Conservation (phyloP, 2,329 filamentous ascomycete genomes). For the Diaporthe sp. region DNA sequence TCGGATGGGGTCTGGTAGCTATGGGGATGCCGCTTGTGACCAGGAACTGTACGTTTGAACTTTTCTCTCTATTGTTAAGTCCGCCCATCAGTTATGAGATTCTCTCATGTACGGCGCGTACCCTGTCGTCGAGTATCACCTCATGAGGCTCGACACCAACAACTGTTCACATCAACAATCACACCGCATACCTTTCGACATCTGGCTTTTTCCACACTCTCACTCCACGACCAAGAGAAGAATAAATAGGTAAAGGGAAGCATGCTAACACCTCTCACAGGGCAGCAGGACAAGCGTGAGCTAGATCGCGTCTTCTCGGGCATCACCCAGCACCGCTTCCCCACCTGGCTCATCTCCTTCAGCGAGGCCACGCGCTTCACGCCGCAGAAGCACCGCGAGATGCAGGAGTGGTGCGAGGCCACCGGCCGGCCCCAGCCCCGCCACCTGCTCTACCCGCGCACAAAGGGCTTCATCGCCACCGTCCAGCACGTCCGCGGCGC, state of each 20-base stretch:
- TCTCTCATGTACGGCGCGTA: neutral
- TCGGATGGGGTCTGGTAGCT: conserved; percentile 75
- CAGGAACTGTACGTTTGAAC: conserved; percentile 60
- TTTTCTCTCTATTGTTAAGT: neutral
- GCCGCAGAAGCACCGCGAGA: conserved; percentile 63
- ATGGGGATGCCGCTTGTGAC: conserved; percentile 76
- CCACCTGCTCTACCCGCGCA: conserved; percentile 72
- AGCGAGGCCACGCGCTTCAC: conserved; percentile 75
- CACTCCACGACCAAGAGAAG: neutral
- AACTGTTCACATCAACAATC: neutral
- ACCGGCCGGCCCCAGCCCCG: conserved; percentile 64
- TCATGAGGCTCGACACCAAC: neutral
- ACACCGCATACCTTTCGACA: neutral
- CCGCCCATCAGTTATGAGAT: neutral
- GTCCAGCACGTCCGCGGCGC: conserved; percentile 67
- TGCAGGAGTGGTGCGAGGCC: conserved; percentile 65
- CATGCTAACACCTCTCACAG: conserved; percentile 10
- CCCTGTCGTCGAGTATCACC: no score
- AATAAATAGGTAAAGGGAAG: neutral
- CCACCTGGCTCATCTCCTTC: conserved; percentile 75
- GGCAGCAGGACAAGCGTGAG: conserved; percentile 62
- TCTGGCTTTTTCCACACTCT: no score
- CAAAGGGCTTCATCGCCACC: conserved; percentile 72
- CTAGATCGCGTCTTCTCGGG: conserved; percentile 70
- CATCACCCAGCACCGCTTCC: conserved; percentile 65